phyloP scores from a whole-genome alignment of 306 rosid genomes.

The Nissolia schottii region DNA sequence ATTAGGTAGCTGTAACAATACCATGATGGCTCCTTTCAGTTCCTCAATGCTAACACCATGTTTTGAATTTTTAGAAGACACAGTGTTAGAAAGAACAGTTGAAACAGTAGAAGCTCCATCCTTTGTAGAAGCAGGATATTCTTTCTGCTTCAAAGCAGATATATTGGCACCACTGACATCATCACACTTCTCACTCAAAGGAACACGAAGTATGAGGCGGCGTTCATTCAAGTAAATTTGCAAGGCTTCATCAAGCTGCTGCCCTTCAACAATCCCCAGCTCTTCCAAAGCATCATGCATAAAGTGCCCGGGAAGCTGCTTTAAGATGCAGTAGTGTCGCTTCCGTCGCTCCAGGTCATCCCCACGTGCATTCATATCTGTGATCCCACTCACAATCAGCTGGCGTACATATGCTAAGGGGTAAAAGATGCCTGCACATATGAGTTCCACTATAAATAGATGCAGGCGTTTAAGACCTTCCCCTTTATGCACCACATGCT shows the following conservation, averaged over 20 bases:
- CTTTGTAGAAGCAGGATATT: conserved; percentile 41
- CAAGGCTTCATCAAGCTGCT: conserved; percentile 54
- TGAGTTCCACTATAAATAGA: conserved; percentile 74
- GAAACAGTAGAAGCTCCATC: conserved; percentile 42
- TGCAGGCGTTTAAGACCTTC: conserved; percentile 77
- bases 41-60: conserved; percentile 57
- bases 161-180: conserved; percentile 26
- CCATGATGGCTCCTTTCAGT: conserved; percentile 62
- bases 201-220: conserved; percentile 59
- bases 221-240: conserved; percentile 74
- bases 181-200: conserved; percentile 32
- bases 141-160: conserved; percentile 41
- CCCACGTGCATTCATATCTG: conserved; percentile 55
- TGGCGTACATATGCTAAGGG: conserved; percentile 94
- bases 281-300: conserved; percentile 62
- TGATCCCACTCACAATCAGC: conserved; percentile 84
- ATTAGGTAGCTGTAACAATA: conserved; percentile 63
- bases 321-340: conserved; percentile 70
- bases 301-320: conserved; percentile 63
- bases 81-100: conserved; percentile 22
- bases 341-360: conserved; percentile 54
- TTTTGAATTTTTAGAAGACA: conserved; percentile 44
- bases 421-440: conserved; percentile 70
- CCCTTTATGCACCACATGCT: conserved; percentile 74
- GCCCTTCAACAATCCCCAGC: conserved; percentile 58